These are phyloP conservation scores for Colletotrichum sp. DNA, from an alignment of 2,329 filamentous ascomycete species.

Conservation along the genomic window DNA sequence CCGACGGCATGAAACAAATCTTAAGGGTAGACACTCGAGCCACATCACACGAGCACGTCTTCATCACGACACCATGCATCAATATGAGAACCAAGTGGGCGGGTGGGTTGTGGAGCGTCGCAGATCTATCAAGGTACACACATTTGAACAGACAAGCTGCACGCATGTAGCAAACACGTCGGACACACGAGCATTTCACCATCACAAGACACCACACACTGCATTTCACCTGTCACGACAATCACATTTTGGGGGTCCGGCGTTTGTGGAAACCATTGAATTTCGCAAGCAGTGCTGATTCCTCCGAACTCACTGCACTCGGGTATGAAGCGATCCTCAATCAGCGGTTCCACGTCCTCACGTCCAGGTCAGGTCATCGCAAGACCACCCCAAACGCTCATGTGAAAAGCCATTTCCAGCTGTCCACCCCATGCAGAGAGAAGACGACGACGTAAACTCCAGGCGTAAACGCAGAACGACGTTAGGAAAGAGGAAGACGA, in stretches of 20 bases:
- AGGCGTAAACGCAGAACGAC: background rate
- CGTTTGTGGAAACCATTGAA: constrained; percentile 57
- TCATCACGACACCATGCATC: background rate
- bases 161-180: background rate
- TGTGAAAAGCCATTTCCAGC: constrained; percentile 64
- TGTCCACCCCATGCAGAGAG: constrained; percentile 59
- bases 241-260: background rate
- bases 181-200: background rate
- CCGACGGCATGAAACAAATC: background rate
- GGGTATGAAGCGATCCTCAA: constrained; percentile 70
- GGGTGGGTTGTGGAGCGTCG: background rate
- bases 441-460: constrained; percentile 20
- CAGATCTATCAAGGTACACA: background rate
- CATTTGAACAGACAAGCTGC: background rate
- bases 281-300: constrained; percentile 63
- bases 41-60: background rate
- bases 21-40: background rate
- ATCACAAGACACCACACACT: background rate
- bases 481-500: background rate
- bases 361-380: constrained; percentile 43
- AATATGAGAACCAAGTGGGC: background rate
- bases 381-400: constrained; percentile 52
- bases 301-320: constrained; percentile 52
- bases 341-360: constrained; percentile 68
- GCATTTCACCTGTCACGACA: background rate